Percentiles rank a stretch among this genome's conserved stretches.
Evolutionary conservation across 768 basidiomycete species (phyloP).

Genomic region (Mycena rosella): DNA sequence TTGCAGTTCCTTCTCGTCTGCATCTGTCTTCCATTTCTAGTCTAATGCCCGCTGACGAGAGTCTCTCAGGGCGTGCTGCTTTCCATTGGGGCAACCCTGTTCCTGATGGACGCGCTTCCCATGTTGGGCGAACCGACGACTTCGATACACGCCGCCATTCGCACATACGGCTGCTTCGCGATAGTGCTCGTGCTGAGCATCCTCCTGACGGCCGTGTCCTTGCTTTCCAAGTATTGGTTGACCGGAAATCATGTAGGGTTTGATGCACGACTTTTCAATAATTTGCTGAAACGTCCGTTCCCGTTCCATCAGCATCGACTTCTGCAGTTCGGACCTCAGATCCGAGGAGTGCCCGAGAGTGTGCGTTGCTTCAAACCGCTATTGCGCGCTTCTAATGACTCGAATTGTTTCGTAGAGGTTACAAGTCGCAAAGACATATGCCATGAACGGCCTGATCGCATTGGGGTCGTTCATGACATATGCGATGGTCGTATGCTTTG

Average conservation of each 20-base stretch:
- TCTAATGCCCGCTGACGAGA: not conserved
- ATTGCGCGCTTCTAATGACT: not conserved
- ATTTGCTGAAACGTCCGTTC: not conserved
- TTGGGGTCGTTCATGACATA: not conserved
- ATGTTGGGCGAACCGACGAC: conserved; percentile 8
- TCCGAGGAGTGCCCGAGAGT: not conserved
- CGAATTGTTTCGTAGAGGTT: not conserved
- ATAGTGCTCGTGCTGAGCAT: conserved; percentile 2
- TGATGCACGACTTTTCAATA: not conserved
- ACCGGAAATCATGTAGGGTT: conserved; percentile 16
- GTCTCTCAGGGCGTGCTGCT: conserved; percentile 10
- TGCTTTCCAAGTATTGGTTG: conserved; percentile 17
- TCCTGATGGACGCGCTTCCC: conserved; percentile 6
- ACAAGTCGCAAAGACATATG: not conserved
- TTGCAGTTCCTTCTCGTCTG: conserved; percentile 22
- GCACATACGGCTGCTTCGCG: conserved; percentile 19
- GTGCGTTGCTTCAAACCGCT: not conserved
- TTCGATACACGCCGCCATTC: conserved; percentile 2
- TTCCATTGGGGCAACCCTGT: not conserved
- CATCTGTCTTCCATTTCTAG: not conserved
- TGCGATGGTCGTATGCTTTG: not conserved
- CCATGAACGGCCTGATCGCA: conserved; percentile 9
- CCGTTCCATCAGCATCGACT: not conserved
- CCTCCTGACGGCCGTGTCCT: not conserved
- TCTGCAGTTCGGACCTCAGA: not conserved